Base-by-base conservation (phyloP, 495 filamentous ascomycete genomes). In the Trichoderma asperelloides region DNA sequence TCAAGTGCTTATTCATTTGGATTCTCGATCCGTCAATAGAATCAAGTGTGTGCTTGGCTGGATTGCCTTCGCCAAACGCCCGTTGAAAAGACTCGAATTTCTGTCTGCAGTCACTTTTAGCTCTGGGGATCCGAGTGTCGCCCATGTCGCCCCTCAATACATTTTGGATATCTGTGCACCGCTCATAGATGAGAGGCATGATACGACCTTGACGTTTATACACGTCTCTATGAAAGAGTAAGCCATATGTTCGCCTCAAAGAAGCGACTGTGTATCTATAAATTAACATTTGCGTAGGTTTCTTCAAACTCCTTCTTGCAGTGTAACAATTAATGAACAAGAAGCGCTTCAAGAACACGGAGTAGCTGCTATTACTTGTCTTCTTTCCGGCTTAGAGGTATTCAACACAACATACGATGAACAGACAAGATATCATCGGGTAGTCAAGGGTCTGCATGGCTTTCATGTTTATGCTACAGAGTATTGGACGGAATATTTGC, bases 211-310 rank as follows among this genome's bases (percentile, higher is more conserved):
- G 12, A 47, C 69, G 11, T 77, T 77, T 30, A 75, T 77, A 23
- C 74, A 77, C 37, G 66, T 71, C 1, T 76, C 75, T 3, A 70
- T 76, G 0, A 76, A 75, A 62, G 72, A 76, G 75, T 75, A 72
- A 39, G 72, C 68, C 2, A 63, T 51, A 3, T 51, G 9, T n/a
- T 18, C n/a, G 2, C 12, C 7, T 16, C 16, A 8, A 0, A 57
- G 3, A 7, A 30, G 3, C 11, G 41, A 1, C 41, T 13, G 5
- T 16, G 43, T 21, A 15, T 18, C n/a, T 68, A 18, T 25, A 23
- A 51, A 70, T 3, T 6, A 30, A 16, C 18, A 21, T 64, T 16
- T 21, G 41, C 11, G 25, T 13, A 76, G 74, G 21, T 74, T 69
- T 67, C 73, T 76, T 16, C 67, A 72, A n/a, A 68, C 55, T 37